phyloP scores from a whole-genome alignment of 495 filamentous ascomycete species.

The Aspergillus kassunensis region DNA sequence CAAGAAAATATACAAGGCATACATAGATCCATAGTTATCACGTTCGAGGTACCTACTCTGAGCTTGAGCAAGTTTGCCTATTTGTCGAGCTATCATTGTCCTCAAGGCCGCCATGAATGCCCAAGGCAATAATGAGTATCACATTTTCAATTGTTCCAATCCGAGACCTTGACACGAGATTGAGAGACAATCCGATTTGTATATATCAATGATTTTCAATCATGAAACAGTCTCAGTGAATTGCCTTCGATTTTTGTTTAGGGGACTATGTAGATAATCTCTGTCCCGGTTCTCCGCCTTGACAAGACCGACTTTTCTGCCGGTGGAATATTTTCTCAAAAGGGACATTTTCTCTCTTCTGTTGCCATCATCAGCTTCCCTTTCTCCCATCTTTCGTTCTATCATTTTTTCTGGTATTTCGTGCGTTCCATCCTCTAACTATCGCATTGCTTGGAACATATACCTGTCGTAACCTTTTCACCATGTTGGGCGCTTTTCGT shows the following conservation, averaged over 20 bases:
- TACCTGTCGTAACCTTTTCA: constrained; percentile 10
- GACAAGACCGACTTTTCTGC: not conserved
- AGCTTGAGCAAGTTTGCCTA: too few relatives aligned
- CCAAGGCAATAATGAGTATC: too few relatives aligned
- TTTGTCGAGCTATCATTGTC: not conserved
- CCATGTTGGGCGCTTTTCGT: constrained; percentile 43
- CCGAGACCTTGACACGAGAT: too few relatives aligned
- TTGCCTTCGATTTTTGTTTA: too few relatives aligned
- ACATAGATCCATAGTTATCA: too few relatives aligned
- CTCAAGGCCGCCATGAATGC: not conserved
- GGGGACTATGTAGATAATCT: too few relatives aligned
- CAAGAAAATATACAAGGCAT: too few relatives aligned
- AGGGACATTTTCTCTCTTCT: constrained; percentile 4
- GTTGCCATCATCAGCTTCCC: not conserved
- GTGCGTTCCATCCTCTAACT: not conserved
- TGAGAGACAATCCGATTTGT: too few relatives aligned
- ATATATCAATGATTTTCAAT: too few relatives aligned
- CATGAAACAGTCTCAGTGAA: too few relatives aligned
- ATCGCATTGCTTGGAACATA: not conserved
- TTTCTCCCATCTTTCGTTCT: not conserved
- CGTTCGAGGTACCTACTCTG: too few relatives aligned
- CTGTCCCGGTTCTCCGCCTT: not conserved
- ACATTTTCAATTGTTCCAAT: too few relatives aligned
- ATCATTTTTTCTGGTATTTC: constrained; percentile 4
- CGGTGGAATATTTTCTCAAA: constrained; percentile 5